Conservation (phyloP, 1,284 basidiomycete species). For the Ceratobasidium sp. region DNA sequence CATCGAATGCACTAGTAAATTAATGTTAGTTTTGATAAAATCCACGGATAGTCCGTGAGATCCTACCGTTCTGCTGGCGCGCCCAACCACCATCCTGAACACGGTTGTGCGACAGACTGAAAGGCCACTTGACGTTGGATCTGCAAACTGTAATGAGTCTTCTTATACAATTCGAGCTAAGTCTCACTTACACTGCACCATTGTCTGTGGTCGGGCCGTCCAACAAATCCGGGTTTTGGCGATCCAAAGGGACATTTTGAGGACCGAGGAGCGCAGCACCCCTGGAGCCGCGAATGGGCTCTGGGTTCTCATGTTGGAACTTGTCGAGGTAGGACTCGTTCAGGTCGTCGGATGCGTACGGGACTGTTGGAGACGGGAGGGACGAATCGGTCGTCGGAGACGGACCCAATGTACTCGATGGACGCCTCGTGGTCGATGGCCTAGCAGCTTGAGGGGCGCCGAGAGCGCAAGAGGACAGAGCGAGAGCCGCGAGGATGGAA, state of each 20-base stretch:
- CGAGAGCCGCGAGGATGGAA: constrained; percentile 14
- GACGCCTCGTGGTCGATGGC: background rate
- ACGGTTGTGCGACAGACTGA: constrained; percentile 75
- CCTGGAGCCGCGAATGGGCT: background rate
- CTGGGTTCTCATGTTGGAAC: constrained; percentile 20
- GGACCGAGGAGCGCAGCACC: constrained; percentile 59
- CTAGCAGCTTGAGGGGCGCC: background rate
- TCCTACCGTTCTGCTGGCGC: constrained; percentile 72
- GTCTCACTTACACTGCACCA: constrained; percentile 67
- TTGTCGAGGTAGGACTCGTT: constrained; percentile 41
- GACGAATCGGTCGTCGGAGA: background rate
- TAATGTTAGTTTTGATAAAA: constrained; percentile 40
- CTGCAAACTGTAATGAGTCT: constrained; percentile 54
- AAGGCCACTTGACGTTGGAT: constrained; percentile 77
- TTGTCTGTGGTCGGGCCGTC: constrained; percentile 58
- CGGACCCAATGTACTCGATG: background rate
- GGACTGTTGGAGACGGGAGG: constrained; percentile 18
- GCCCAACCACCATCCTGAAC: constrained; percentile 80
- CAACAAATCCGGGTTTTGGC: constrained; percentile 66
- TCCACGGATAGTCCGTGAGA: background rate
- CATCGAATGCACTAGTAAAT: constrained; percentile 63
- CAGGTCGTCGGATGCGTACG: constrained; percentile 46
- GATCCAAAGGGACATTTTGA: constrained; percentile 65
- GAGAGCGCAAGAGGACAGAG: background rate
- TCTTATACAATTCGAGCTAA: background rate